These are phyloP conservation scores for Vitis hybrid DNA, from an alignment of 177 flowering plant species.

Conservation along the genomic window DNA sequence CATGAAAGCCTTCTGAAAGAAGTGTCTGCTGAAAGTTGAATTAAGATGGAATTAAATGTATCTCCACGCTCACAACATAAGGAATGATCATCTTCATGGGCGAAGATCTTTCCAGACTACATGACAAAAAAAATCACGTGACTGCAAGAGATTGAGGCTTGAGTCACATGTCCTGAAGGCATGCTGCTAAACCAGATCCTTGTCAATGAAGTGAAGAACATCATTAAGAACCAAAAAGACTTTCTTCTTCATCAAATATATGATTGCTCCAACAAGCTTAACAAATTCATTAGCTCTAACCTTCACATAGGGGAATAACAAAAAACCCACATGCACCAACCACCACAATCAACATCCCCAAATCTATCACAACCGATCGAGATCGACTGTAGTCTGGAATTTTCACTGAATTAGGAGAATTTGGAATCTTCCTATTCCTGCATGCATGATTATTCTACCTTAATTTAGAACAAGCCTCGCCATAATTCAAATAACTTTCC, in stretches of 20 bases:
- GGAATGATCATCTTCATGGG: too few species aligned
- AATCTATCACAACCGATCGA: slow-evolving; percentile 59
- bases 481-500: slow-evolving; percentile 30
- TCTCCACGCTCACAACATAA: too few species aligned
- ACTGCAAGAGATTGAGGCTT: too few species aligned
- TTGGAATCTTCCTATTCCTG: slow-evolving; percentile 32
- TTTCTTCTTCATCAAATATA: slow-evolving; percentile 40
- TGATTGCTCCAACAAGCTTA: slow-evolving; percentile 24
- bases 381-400: slow-evolving; percentile 52
- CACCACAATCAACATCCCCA: slow-evolving; percentile 65
- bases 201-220: too few species aligned
- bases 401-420: slow-evolving; percentile 28
- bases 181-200: too few species aligned
- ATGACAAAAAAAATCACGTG: too few species aligned
- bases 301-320: slow-evolving; percentile 58
- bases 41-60: too few species aligned
- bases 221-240: slow-evolving; percentile 9
- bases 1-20: too few species aligned
- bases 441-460: slow-evolving; percentile 27
- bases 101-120: too few species aligned
- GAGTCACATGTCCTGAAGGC: too few species aligned
- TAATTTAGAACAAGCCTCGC: slow-evolving; percentile 26
- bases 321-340: slow-evolving; percentile 55
- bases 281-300: slow-evolving; percentile 23
- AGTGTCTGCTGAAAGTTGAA: too few species aligned